A percentile compares a stretch with the other conserved stretches of the same genome.
These are phyloP conservation scores for Brassica cretica DNA, from an alignment of 345 rosid genomes.

Conservation along the genomic window DNA sequence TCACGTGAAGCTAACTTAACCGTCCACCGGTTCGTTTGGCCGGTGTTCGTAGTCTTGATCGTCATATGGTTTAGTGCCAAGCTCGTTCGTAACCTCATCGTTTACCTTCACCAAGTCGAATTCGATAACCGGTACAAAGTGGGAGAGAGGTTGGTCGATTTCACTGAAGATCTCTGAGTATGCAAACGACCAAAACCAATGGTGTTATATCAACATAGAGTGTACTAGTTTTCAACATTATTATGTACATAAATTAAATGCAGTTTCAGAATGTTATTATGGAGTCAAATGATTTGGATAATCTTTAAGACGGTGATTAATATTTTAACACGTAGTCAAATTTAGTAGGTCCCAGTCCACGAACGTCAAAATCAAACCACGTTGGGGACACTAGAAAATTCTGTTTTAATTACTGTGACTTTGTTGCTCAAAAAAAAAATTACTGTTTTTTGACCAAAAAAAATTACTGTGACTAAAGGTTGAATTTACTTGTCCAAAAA, in stretches of 20 bases:
- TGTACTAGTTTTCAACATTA: neutral
- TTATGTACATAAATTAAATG: neutral
- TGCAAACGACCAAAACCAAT: neutral
- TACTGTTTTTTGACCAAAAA: neutral
- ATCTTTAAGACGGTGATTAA: too few relatives aligned
- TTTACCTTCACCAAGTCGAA: conserved; percentile 6
- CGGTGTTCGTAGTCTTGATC: neutral
- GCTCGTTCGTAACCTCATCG: neutral
- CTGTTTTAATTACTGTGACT: neutral
- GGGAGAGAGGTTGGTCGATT: conserved; percentile 26
- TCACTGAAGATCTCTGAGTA: conserved; percentile 2
- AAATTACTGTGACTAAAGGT: neutral
- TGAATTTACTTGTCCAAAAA: neutral
- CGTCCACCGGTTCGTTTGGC: conserved; percentile 23
- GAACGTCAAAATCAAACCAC: neutral
- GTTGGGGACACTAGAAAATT: neutral
- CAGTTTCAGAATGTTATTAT: neutral
- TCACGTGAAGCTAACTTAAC: conserved; percentile 5
- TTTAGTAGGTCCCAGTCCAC: neutral
- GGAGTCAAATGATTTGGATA: neutral
- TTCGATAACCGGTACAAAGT: conserved; percentile 18
- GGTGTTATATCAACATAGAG: neutral
- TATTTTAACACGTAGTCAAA: neutral
- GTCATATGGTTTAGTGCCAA: conserved; percentile 11
- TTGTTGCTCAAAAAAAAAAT: too few relatives aligned